Conservation (phyloP, 1,284 basidiomycete species). For the Cryptococcus sp. region DNA sequence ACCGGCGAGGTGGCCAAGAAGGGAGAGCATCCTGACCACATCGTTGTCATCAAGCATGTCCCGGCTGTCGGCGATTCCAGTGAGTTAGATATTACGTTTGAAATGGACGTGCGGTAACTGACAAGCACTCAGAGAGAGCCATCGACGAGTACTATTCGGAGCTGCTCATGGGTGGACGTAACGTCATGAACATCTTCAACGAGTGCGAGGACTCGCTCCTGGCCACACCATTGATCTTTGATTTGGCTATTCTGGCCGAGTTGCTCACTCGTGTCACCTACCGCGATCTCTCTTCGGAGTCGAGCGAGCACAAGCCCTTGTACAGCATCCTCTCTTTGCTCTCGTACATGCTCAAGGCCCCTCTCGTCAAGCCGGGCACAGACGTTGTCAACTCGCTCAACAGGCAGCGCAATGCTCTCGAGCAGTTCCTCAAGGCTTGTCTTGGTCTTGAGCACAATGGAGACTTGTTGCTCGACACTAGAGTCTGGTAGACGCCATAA, state of each 20-base stretch:
- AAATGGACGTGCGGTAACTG: slow-evolving; percentile 3
- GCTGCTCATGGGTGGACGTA: slow-evolving; percentile 61
- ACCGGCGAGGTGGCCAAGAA: slow-evolving; percentile 63
- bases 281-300: slow-evolving; percentile 59
- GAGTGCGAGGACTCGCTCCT: slow-evolving; percentile 97
- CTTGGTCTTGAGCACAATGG: slow-evolving; percentile 78
- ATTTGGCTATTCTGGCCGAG: slow-evolving; percentile 91
- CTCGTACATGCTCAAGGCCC: slow-evolving; percentile 96
- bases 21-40: slow-evolving; percentile 84
- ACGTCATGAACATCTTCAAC: slow-evolving; percentile 77
- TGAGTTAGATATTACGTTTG: slow-evolving; percentile 10
- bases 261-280: slow-evolving; percentile 91
- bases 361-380: slow-evolving; percentile 91
- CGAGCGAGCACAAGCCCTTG: slow-evolving; percentile 70
- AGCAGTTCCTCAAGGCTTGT: slow-evolving; percentile 71
- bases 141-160: slow-evolving; percentile 99
- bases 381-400: slow-evolving; percentile 94
- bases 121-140: slow-evolving; percentile 59
- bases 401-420: slow-evolving; percentile 91
- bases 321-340: slow-evolving; percentile 87
- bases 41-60: slow-evolving; percentile 89
- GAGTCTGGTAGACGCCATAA: slow-evolving; percentile 66
- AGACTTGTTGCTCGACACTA: slow-evolving; percentile 81
- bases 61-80: slow-evolving; percentile 88
- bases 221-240: slow-evolving; percentile 93